These are phyloP conservation scores for Colletotrichum gloeosporioides DNA, from an alignment of 2,329 filamentous ascomycete genomes.

Conservation along the genomic window DNA sequence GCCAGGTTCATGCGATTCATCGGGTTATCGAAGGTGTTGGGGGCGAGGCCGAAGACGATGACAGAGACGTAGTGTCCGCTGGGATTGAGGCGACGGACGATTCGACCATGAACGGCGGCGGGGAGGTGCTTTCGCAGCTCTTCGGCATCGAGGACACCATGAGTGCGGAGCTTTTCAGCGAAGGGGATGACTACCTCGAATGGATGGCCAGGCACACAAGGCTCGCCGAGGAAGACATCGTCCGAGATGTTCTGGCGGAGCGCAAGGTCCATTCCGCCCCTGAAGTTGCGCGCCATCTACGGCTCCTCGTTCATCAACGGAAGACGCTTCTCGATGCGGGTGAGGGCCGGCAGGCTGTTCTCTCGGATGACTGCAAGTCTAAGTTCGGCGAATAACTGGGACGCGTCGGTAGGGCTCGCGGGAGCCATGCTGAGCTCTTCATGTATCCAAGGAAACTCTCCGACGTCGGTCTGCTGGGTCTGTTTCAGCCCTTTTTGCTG, in stretches of 20 bases:
- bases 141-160: neutral
- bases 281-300: neutral
- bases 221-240: neutral
- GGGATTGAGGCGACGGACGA: neutral
- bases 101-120: neutral
- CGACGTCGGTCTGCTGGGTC: neutral
- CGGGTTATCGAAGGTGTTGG: neutral
- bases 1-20: neutral
- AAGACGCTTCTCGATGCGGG: neutral
- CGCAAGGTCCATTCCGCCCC: neutral
- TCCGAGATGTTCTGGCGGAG: neutral
- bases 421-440: neutral
- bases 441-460: neutral
- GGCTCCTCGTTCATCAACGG: neutral
- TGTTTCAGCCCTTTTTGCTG: neutral
- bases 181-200: neutral
- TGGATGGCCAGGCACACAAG: neutral
- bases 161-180: neutral
- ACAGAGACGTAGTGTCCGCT: neutral
- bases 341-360: neutral
- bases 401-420: fast-evolving
- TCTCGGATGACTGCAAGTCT: neutral
- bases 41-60: neutral
- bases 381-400: neutral
- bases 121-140: neutral